These are phyloP conservation scores for Fagopyrum homotropicum DNA, from an alignment of 148 eudicot species.

Conservation along the genomic window DNA sequence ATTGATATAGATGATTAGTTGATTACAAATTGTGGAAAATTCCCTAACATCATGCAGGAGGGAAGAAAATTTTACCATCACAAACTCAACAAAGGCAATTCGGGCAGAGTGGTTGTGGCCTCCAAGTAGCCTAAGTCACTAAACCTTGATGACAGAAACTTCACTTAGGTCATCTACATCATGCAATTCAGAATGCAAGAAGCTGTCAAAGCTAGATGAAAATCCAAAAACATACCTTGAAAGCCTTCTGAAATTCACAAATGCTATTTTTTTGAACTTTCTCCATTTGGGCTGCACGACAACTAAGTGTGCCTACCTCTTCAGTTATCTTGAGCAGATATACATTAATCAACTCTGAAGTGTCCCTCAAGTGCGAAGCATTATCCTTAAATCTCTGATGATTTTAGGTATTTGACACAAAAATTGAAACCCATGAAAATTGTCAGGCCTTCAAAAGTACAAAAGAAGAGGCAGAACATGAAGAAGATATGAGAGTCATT, in stretches of 20 bases:
- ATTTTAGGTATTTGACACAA: not conserved
- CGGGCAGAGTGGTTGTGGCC: too few species aligned
- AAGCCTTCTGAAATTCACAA: constrained; percentile 65
- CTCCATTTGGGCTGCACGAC: constrained; percentile 56
- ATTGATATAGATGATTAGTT: too few species aligned
- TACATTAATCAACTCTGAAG: constrained; percentile 49
- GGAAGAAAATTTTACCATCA: too few species aligned
- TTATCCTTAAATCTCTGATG: constrained; percentile 67
- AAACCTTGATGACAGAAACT: too few species aligned
- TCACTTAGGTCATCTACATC: too few species aligned
- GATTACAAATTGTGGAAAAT: too few species aligned
- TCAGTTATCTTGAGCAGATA: constrained; percentile 56
- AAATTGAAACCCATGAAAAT: not conserved
- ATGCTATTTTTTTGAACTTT: constrained; percentile 56
- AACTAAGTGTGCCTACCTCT: constrained; percentile 50
- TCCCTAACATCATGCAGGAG: too few species aligned
- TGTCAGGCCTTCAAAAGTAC: not conserved
- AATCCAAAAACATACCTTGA: constrained; percentile 48
- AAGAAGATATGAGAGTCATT: not conserved
- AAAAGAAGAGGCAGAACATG: not conserved
- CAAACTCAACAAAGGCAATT: too few species aligned
- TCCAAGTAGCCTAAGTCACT: too few species aligned
- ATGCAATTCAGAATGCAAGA: too few species aligned
- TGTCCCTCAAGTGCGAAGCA: constrained; percentile 41
- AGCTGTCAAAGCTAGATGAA: too few species aligned